Conservation (phyloP, 306 rosid species). For the Ormosia emarginata region DNA sequence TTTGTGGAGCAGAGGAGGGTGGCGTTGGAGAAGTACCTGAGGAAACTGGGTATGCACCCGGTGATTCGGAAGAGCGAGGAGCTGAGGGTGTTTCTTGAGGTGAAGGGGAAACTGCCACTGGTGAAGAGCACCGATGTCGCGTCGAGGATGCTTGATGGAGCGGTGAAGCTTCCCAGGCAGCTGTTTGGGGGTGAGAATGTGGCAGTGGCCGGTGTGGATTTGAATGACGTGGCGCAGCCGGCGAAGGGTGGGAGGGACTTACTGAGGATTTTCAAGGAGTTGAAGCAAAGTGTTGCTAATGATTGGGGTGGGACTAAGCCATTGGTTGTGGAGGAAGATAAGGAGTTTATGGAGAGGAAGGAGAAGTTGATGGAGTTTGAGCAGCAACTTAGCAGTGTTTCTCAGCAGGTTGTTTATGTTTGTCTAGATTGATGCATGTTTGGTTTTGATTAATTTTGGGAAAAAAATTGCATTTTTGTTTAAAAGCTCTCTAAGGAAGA, state of each 20-base stretch:
- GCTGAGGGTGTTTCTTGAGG: slow-evolving; percentile 70
- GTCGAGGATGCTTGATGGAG: slow-evolving; percentile 94
- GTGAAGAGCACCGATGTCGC: slow-evolving; percentile 58
- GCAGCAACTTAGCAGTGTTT: slow-evolving; percentile 63
- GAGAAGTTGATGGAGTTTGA: slow-evolving; percentile 71
- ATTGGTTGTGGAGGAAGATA: slow-evolving; percentile 78
- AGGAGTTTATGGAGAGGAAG: slow-evolving; percentile 79
- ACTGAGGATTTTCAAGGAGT: slow-evolving; percentile 84
- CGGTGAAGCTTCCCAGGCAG: slow-evolving; percentile 78
- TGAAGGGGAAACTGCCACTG: slow-evolving; percentile 65
- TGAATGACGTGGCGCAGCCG: slow-evolving; percentile 75
- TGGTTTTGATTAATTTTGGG: neutral
- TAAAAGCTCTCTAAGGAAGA: neutral
- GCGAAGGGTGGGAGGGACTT: slow-evolving; percentile 89
- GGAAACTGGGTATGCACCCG: slow-evolving; percentile 70
- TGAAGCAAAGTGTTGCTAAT: slow-evolving; percentile 79
- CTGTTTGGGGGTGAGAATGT: slow-evolving; percentile 52
- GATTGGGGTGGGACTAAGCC: slow-evolving; percentile 90
- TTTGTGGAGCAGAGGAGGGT: slow-evolving; percentile 92
- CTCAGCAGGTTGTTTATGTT: slow-evolving; percentile 79
- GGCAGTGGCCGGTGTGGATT: slow-evolving; percentile 36
- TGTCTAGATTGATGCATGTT: neutral
- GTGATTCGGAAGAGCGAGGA: slow-evolving; percentile 83
- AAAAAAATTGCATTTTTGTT: neutral
- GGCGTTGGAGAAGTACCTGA: slow-evolving; percentile 81